Evolutionary conservation across 768 basidiomycete species (phyloP).

Genomic region (Boletus reticulatus): DNA sequence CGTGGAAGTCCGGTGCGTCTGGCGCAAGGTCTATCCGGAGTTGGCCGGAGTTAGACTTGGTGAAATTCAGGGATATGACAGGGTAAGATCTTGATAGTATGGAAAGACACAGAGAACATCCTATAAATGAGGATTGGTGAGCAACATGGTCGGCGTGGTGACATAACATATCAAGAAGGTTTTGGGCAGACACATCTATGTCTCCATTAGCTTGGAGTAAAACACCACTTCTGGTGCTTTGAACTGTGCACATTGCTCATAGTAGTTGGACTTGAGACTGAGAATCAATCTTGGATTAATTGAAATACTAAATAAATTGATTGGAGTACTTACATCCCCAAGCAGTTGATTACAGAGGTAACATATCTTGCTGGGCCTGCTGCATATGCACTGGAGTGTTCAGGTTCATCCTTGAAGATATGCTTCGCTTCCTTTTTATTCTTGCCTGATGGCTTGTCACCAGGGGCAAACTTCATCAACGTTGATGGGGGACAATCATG

Average conservation of each 20-base stretch:
- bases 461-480: neutral
- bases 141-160: neutral
- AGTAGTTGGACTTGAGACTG: too few relatives aligned
- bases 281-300: too few relatives aligned
- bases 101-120: constrained; percentile 1
- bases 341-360: too few relatives aligned
- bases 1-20: too few relatives aligned
- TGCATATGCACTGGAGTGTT: too few relatives aligned
- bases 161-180: neutral
- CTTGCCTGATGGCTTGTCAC: too few relatives aligned
- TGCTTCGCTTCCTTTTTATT: neutral
- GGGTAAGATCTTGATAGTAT: constrained; percentile 5
- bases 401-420: neutral
- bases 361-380: too few relatives aligned
- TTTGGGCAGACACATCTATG: neutral
- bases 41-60: too few relatives aligned
- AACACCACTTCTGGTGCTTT: neutral
- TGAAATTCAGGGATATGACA: too few relatives aligned
- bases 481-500: neutral
- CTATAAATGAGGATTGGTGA: neutral
- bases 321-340: too few relatives aligned
- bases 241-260: neutral
- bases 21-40: too few relatives aligned
- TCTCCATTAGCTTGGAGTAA: neutral
- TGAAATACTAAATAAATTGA: too few relatives aligned